Percentiles rank a stretch among this genome's conserved stretches.
Conservation (phyloP, 2,329 filamentous ascomycete species). For the Thielaviopsis ethacetica region DNA sequence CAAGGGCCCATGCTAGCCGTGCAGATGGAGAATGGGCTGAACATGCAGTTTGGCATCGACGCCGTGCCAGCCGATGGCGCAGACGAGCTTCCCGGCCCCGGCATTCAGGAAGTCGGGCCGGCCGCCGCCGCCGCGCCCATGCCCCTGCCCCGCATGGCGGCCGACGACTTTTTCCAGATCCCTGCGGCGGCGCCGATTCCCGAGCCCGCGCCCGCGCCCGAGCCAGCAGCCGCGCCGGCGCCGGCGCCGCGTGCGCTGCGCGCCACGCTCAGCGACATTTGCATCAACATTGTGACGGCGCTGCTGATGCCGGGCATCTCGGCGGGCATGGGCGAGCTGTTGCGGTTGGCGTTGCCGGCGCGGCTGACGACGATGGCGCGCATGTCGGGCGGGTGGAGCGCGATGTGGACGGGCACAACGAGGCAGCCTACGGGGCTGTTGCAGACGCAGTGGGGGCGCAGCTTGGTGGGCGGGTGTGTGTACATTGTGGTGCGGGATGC, state of each 20-base stretch:
- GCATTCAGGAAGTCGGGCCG: background rate
- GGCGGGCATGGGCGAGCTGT: slow-evolving; percentile 57
- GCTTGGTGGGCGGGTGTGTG: slow-evolving; percentile 71
- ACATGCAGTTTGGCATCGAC: background rate
- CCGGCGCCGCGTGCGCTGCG: slow-evolving; percentile 18
- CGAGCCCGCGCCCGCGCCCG: background rate
- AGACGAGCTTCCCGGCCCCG: too few species aligned
- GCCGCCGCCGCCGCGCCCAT: background rate
- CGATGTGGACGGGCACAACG: slow-evolving; percentile 13
- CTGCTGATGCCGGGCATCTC: slow-evolving; percentile 73
- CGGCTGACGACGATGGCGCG: slow-evolving; percentile 41
- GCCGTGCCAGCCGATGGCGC: background rate
- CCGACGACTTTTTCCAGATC: too few species aligned
- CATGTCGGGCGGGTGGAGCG: slow-evolving; percentile 10
- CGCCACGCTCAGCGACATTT: slow-evolving; percentile 25
- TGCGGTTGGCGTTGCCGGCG: slow-evolving; percentile 51
- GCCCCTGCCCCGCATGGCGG: too few species aligned
- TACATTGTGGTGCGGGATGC: slow-evolving; percentile 70
- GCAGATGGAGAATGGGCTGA: slow-evolving; percentile 4
- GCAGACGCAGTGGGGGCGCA: slow-evolving; percentile 76
- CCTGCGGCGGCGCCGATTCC: too few species aligned
- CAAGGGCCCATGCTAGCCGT: too few species aligned
- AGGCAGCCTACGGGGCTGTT: slow-evolving; percentile 44
- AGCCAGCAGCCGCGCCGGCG: slow-evolving; percentile 13
- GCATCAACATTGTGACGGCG: slow-evolving; percentile 34